Base-by-base conservation (phyloP, 768 basidiomycete species). In the Mycena olivaceomarginata region DNA sequence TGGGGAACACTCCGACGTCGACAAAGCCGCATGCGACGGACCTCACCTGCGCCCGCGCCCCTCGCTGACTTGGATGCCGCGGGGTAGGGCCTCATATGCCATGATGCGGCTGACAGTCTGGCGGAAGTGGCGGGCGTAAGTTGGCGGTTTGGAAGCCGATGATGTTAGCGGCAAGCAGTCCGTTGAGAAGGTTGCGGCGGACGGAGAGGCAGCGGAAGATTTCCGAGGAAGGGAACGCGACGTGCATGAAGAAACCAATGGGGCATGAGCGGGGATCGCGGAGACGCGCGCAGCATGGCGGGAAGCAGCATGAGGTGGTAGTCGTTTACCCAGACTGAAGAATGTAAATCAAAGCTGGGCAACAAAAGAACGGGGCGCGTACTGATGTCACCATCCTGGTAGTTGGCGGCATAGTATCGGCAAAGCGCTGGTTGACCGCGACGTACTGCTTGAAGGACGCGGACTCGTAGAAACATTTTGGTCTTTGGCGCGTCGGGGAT, bases 261-360 rank as follows among this genome's bases (percentile, higher is more conserved):
- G 93, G 0, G 93, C 92, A 22, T 89, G 88, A n/a, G 86, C 82
- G 4, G 83, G 93, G 84, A 84, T 96, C 82, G 90, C 70, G 84
- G 88, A 31, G 86, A 90, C 77, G 93, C 89, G 66, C 98, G 94
- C 40, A 99, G 91, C 86, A 99, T 93, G 57, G 91, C 90, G 1
- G 98, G 98, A 11, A 98, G 92, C 65, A 99, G 93, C 89, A 98
- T 94, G 64, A 99, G 93, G 82, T 99, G 98, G 85, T 99, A 99
- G 87, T 99, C 98, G 85, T 99, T 97, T 4, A 96, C 90, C 94
- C 94, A 95, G 80, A 96, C 90, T 91, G 76, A 10, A 53, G 53
- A 57, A 57, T 74, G 40, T 62, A 56, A 37, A 45, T 31, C n/a
- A 37, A 16, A 64, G 31, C 45, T 22, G 48, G 48, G 66, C 73